phyloP scores from a whole-genome alignment of 805 yeast species.

The Kodamaea kaohsiungensis region DNA sequence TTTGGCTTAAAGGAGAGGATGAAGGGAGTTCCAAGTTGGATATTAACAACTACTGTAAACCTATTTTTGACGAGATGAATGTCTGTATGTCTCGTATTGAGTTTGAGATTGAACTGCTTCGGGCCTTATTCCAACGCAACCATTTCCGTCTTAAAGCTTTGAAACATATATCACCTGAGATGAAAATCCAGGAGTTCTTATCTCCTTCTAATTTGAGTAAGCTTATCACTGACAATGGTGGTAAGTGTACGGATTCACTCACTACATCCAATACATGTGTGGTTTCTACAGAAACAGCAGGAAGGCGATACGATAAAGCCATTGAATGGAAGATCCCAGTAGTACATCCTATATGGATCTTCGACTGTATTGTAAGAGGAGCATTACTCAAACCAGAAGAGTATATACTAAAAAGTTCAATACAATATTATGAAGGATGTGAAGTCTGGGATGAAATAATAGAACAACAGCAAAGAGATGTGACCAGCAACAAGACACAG shows the following conservation, averaged over 20 bases:
- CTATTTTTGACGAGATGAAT: constrained; percentile 46
- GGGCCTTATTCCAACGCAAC: constrained; percentile 17
- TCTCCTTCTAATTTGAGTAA: constrained; percentile 32
- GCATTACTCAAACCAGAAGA: constrained; percentile 42
- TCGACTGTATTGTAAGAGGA: constrained; percentile 46
- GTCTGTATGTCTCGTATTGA: constrained; percentile 47
- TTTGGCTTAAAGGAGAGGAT: constrained; percentile 57
- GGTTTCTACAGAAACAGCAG: constrained; percentile 51
- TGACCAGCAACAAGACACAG: background rate
- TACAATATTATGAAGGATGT: constrained; percentile 26
- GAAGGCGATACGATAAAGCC: constrained; percentile 55
- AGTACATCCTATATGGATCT: constrained; percentile 52
- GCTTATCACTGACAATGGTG: constrained; percentile 47
- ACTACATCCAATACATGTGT: constrained; percentile 45
- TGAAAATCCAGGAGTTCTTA: constrained; percentile 20
- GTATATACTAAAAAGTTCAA: constrained; percentile 33
- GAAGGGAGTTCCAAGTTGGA: constrained; percentile 20
- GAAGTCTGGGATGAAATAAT: constrained; percentile 36
- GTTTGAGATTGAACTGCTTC: constrained; percentile 14
- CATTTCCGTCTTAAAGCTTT: constrained; percentile 23
- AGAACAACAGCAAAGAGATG: background rate
- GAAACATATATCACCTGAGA: constrained; percentile 8
- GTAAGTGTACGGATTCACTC: constrained; percentile 51
- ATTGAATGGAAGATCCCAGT: constrained; percentile 53
- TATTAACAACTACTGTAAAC: constrained; percentile 29